These are phyloP conservation scores for Thielaviopsis euricoi DNA, from an alignment of 2,329 filamentous ascomycete species.

Conservation along the genomic window DNA sequence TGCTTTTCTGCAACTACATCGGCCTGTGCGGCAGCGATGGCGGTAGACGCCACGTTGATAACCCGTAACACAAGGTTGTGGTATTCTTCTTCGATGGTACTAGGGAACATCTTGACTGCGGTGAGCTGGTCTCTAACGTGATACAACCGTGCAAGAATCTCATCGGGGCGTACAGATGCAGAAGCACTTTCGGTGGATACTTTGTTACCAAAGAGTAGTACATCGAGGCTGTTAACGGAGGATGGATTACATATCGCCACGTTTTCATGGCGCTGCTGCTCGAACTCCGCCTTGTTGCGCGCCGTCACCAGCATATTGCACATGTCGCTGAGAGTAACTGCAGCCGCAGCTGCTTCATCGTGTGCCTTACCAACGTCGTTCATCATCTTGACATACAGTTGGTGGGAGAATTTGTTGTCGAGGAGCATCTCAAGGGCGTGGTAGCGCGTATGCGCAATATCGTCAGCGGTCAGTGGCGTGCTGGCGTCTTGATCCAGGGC, in stretches of 20 bases:
- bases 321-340: background rate
- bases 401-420: background rate
- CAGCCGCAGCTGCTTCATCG: background rate
- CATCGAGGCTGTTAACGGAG: background rate
- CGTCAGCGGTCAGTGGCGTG: background rate
- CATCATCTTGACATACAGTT: background rate
- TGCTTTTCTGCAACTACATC: background rate
- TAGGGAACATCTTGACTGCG: background rate
- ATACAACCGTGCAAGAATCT: background rate
- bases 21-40: background rate
- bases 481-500: background rate
- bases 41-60: background rate
- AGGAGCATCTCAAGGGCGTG: background rate
- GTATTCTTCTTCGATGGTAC: background rate
- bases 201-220: background rate
- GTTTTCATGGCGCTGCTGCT: background rate
- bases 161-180: background rate
- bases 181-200: no score
- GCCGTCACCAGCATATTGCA: background rate
- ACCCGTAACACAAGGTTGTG: background rate
- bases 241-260: background rate
- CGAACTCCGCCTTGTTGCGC: background rate
- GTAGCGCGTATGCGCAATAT: background rate
- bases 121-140: background rate
- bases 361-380: background rate